Evolutionary conservation across 1,284 basidiomycete species (phyloP).

Genomic region (Pseudozyma hubeiensis): DNA sequence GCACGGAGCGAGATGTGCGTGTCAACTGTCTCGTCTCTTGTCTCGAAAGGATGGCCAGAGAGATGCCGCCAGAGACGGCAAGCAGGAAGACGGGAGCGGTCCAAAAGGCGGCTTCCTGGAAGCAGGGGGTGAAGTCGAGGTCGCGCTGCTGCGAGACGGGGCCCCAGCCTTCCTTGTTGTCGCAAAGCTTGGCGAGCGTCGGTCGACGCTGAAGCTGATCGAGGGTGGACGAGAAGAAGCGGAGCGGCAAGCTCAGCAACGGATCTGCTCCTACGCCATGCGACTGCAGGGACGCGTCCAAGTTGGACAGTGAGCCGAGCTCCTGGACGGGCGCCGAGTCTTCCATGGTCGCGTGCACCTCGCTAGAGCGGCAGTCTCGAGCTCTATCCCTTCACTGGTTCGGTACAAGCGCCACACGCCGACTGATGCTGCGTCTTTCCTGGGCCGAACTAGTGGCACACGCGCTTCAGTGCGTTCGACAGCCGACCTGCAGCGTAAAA

Average conservation of each 20-base stretch:
- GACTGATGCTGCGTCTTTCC: no score
- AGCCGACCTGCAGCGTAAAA: background rate
- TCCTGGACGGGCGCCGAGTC: slow-evolving; percentile 28
- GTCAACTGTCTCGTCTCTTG: slow-evolving; percentile 30
- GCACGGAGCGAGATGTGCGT: slow-evolving; percentile 40
- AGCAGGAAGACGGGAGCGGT: slow-evolving; percentile 54
- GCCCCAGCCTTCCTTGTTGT: slow-evolving; percentile 72
- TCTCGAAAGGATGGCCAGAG: slow-evolving; percentile 32
- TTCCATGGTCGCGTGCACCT: slow-evolving; percentile 17
- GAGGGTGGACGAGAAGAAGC: slow-evolving; percentile 35
- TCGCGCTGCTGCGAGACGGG: slow-evolving; percentile 75
- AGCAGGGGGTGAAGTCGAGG: slow-evolving; percentile 86
- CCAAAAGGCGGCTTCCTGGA: slow-evolving; percentile 75
- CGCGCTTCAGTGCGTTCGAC: background rate
- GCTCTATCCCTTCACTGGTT: background rate
- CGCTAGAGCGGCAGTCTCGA: background rate
- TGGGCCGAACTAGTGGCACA: background rate
- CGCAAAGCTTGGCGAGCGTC: slow-evolving; percentile 25
- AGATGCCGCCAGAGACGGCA: slow-evolving; percentile 40
- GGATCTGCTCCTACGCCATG: slow-evolving; percentile 27
- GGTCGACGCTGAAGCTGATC: slow-evolving; percentile 6
- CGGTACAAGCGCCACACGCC: no score
- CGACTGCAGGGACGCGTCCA: slow-evolving; percentile 23
- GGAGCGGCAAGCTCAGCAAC: slow-evolving; percentile 27
- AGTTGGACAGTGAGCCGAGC: slow-evolving; percentile 26